phyloP scores from a whole-genome alignment of 176 grass and related monocot genomes.

The Oryza rufipogon region DNA sequence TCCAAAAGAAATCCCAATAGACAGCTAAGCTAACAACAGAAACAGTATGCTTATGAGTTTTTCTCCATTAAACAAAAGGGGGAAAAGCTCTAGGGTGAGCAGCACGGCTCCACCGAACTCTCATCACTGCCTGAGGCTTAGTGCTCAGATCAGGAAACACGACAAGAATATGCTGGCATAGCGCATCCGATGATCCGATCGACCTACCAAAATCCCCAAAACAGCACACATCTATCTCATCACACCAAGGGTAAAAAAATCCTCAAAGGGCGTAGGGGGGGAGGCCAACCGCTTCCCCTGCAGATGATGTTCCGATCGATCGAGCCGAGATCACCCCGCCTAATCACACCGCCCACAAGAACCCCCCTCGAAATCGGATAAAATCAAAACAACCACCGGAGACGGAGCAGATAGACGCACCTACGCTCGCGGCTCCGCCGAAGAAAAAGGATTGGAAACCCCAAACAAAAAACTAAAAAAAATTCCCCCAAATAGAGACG shows the following conservation, averaged over 20 bases:
- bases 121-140: neutral
- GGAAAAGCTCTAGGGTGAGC: neutral
- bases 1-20: neutral
- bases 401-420: neutral
- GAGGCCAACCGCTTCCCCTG: neutral
- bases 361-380: neutral
- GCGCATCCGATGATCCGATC: neutral
- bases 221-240: neutral
- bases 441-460: neutral
- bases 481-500: neutral
- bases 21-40: neutral
- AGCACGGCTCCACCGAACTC: neutral
- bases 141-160: neutral
- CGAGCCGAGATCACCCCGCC: neutral
- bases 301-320: slow-evolving; percentile 14
- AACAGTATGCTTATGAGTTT: neutral
- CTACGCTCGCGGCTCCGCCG: neutral
- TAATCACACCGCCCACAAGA: neutral
- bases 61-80: neutral
- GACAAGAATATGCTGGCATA: neutral
- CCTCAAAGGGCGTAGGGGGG: neutral
- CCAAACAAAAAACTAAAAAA: neutral
- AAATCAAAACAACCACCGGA: neutral
- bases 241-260: neutral
- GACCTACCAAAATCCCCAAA: neutral